Percentiles rank a stretch among this genome's conserved stretches.
phyloP scores from a whole-genome alignment of 2,329 filamentous ascomycete genomes.

The Phialocephala sp. region DNA sequence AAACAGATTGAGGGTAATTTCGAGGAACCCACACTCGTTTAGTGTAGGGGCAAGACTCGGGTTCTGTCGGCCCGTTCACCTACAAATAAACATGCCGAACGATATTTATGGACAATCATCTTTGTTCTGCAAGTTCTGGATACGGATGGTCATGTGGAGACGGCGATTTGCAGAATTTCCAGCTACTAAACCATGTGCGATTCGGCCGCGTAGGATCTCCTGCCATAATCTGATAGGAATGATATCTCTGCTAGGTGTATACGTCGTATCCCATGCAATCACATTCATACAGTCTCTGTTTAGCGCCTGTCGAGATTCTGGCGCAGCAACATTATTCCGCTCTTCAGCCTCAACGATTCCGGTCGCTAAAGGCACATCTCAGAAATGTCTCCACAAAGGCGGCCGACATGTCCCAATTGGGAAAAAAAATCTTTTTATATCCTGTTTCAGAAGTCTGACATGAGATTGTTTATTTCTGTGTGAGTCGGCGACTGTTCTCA shows the following conservation, averaged over 20 bases:
- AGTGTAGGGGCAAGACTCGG: background rate
- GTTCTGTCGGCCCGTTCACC: no score
- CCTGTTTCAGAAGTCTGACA: conserved; percentile 1
- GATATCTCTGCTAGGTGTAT: no score
- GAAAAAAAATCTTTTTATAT: background rate
- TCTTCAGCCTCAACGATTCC: no score
- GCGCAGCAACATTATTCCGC: no score
- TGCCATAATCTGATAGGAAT: background rate
- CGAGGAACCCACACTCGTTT: background rate
- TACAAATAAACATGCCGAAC: no score
- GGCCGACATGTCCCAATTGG: background rate
- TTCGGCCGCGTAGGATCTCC: background rate
- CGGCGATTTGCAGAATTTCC: background rate
- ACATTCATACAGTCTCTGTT: no score
- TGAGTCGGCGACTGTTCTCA: background rate
- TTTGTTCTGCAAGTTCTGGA: no score
- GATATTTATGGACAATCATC: no score
- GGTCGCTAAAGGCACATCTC: no score
- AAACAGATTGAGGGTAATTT: conserved; percentile 25
- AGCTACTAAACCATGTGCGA: background rate
- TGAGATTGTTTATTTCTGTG: background rate
- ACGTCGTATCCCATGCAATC: no score
- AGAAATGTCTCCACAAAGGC: background rate
- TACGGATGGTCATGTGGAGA: background rate
- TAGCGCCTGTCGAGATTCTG: no score